These are phyloP conservation scores for Pneumocystis sp. DNA, from an alignment of 1,139 yeast species.

Conservation along the genomic window DNA sequence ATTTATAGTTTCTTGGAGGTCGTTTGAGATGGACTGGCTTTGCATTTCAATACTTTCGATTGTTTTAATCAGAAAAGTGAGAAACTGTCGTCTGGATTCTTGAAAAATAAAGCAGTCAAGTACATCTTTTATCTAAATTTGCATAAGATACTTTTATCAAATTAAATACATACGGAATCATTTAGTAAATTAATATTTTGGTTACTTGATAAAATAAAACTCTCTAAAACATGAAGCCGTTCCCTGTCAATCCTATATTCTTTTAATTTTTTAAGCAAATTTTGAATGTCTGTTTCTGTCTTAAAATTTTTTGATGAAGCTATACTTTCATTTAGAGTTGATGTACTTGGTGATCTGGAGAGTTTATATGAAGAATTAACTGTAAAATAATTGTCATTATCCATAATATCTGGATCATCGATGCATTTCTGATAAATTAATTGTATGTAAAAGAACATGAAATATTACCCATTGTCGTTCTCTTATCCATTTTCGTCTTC, in stretches of 20 bases:
- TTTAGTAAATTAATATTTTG: not conserved
- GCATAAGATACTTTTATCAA: not conserved
- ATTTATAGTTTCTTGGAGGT: not conserved
- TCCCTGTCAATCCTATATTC: slow-evolving; percentile 16
- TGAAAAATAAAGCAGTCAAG: slow-evolving; percentile 14
- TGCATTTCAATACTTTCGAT: not conserved
- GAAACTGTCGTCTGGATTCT: slow-evolving; percentile 15
- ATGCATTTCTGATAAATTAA: not conserved
- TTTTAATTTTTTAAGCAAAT: slow-evolving; percentile 5
- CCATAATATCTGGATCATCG: slow-evolving; percentile 3
- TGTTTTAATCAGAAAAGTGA: slow-evolving; percentile 3
- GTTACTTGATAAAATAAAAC: slow-evolving; percentile 7
- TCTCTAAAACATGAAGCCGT: slow-evolving; percentile 15
- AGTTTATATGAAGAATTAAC: not conserved
- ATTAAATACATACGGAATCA: not conserved
- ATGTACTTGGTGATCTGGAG: not conserved
- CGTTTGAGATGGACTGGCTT: not conserved
- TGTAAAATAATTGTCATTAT: not conserved
- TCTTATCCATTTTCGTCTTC: slow-evolving; percentile 30
- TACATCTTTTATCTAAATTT: slow-evolving; percentile 11
- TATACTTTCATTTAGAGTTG: slow-evolving; percentile 3
- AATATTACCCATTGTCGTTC: slow-evolving; percentile 17
- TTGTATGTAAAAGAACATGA: not conserved
- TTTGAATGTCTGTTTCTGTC: not conserved
- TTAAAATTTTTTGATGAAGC: not conserved